These are phyloP conservation scores for Hemisphaericaspora lyxosophila DNA, from an alignment of 1,139 yeast genomes.

Conservation along the genomic window DNA sequence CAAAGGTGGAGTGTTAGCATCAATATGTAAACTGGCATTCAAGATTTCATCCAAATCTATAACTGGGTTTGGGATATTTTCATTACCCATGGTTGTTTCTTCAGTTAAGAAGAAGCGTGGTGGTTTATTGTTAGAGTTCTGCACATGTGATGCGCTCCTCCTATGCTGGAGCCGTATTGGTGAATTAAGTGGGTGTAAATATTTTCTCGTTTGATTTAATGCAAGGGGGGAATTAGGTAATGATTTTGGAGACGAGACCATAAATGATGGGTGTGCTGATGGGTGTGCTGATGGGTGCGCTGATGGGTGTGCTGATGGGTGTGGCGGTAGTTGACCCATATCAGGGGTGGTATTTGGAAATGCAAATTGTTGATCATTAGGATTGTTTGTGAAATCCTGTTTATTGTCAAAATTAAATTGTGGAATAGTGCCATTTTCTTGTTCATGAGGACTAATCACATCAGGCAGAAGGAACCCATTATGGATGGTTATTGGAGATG, in stretches of 20 bases:
- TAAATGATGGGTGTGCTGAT: conserved; percentile 7
- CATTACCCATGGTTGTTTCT: conserved; percentile 29
- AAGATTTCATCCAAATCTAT: conserved; percentile 63
- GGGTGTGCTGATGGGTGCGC: conserved; percentile 6
- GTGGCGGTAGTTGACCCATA: not conserved
- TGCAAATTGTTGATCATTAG: conserved; percentile 23
- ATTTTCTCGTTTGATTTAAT: not conserved
- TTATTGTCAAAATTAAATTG: conserved; percentile 34
- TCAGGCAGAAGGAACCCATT: not conserved
- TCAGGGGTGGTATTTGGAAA: conserved; percentile 31
- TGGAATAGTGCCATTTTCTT: conserved; percentile 21
- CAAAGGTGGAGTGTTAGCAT: conserved; percentile 17
- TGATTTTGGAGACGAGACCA: conserved; percentile 11
- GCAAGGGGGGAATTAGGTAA: conserved; percentile 6
- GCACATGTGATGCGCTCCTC: conserved; percentile 2
- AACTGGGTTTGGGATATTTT: conserved; percentile 58
- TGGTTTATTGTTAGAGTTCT: conserved; percentile 3
- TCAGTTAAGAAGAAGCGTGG: conserved; percentile 32
- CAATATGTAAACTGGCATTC: conserved; percentile 38
- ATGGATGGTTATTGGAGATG: not conserved
- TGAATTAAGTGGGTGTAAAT: conserved; percentile 25
- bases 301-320: not conserved
- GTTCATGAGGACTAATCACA: not conserved
- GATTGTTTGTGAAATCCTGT: conserved; percentile 33
- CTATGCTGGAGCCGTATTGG: conserved; percentile 31